These are phyloP conservation scores for Trichoderma polysporum DNA, from an alignment of 2,329 filamentous ascomycete species.

Conservation along the genomic window DNA sequence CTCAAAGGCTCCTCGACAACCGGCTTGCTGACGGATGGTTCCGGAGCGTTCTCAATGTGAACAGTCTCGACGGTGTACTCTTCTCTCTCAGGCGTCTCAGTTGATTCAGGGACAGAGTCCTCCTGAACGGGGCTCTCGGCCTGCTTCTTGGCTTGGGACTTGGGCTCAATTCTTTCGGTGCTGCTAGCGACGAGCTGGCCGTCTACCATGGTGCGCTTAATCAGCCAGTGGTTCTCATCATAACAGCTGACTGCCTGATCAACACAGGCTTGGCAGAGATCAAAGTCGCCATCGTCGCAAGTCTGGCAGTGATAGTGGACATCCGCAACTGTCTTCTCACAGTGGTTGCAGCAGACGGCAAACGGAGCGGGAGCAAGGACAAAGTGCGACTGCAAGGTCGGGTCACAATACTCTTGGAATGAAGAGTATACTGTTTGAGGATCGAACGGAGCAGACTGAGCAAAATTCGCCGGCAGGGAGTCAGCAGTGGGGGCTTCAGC, in stretches of 20 bases:
- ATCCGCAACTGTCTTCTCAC: constrained; percentile 73
- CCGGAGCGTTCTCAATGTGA: constrained; percentile 3
- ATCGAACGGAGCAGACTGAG: background rate
- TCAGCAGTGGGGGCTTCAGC: background rate
- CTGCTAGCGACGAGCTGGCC: constrained; percentile 81
- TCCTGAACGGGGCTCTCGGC: constrained; percentile 27
- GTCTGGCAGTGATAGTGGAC: constrained; percentile 92
- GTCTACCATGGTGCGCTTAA: constrained; percentile 80
- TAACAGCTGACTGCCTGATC: constrained; percentile 73
- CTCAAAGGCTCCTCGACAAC: background rate
- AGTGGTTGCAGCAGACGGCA: constrained; percentile 92
- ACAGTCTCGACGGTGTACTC: constrained; percentile 16
- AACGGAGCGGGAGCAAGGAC: constrained; percentile 45
- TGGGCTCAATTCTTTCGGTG: constrained; percentile 75
- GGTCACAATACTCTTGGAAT: constrained; percentile 3
- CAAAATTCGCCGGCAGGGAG: constrained; percentile 19
- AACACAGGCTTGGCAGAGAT: constrained; percentile 82
- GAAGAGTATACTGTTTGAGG: constrained; percentile 5
- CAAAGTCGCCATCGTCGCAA: constrained; percentile 91
- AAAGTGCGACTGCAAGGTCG: background rate
- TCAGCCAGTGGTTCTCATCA: constrained; percentile 83
- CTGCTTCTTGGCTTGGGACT: constrained; percentile 43
- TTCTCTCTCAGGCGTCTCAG: background rate
- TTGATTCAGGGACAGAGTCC: constrained; percentile 22
- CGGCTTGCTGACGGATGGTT: background rate